A percentile compares a stretch with the other conserved stretches of the same genome.
These are phyloP conservation scores for Guyanaporus albipodus DNA, from an alignment of 768 basidiomycete species.

Conservation along the genomic window DNA sequence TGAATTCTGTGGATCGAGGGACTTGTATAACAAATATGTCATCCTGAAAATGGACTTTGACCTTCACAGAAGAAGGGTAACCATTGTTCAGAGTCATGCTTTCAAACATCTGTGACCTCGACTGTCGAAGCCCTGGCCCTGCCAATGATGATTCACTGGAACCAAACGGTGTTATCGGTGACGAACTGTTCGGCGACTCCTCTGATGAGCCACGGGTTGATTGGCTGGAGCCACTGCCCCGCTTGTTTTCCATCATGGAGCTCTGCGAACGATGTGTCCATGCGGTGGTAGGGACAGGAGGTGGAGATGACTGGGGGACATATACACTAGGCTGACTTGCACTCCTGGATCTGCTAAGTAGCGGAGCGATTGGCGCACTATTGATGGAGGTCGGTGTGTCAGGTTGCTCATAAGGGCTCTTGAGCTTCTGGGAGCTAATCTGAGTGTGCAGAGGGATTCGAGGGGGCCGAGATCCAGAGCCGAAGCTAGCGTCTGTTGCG, in stretches of 20 bases:
- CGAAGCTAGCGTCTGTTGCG: conserved; percentile 37
- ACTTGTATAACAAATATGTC: conserved; percentile 96
- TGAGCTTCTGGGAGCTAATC: conserved; percentile 63
- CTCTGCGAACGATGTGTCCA: conserved; percentile 48
- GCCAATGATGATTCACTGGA: conserved; percentile 79
- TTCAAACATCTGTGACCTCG: conserved; percentile 54
- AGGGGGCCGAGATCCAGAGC: conserved; percentile 39
- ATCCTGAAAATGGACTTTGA: conserved; percentile 93
- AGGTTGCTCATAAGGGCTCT: conserved; percentile 48
- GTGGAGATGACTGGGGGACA: conserved; percentile 45
- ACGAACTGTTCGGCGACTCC: conserved; percentile 79
- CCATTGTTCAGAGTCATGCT: conserved; percentile 32
- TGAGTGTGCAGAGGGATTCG: conserved; percentile 55
- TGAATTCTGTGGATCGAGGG: conserved; percentile 70
- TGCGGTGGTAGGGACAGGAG: conserved; percentile 51
- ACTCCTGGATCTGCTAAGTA: conserved; percentile 61
- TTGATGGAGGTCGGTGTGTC: conserved; percentile 34
- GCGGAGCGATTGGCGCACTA: conserved; percentile 22
- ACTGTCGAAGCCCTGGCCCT: conserved; percentile 50
- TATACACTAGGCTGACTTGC: conserved; percentile 78
- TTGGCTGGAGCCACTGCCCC: conserved; percentile 82
- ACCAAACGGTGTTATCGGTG: conserved; percentile 89
- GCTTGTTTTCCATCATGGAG: conserved; percentile 49
- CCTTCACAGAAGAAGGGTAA: conserved; percentile 59
- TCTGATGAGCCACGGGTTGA: conserved; percentile 76